Percentiles rank a stretch among this genome's conserved stretches.
These are phyloP conservation scores for Ceratocystis papillata DNA, from an alignment of 2,329 filamentous ascomycete genomes.

Conservation along the genomic window DNA sequence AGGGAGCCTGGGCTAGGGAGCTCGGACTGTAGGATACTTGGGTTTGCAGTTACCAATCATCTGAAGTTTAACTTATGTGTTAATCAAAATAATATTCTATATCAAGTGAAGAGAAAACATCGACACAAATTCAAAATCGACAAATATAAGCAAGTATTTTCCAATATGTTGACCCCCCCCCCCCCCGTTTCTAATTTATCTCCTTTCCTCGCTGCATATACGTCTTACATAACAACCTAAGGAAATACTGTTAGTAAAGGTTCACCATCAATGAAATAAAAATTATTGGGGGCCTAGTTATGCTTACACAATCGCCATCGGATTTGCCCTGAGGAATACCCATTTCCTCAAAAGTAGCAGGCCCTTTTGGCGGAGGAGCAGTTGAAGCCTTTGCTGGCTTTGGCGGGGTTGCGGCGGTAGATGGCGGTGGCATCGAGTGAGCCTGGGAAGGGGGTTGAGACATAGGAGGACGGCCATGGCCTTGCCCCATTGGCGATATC, in stretches of 20 bases:
- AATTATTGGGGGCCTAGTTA: background rate
- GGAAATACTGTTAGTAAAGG: conserved; percentile 9
- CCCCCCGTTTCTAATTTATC: background rate
- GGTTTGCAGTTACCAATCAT: background rate
- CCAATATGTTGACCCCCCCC: conserved; percentile 3
- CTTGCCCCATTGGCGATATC: conserved; percentile 28
- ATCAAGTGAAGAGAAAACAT: background rate
- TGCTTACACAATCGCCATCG: conserved; percentile 80
- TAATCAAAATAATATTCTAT: conserved; percentile 2
- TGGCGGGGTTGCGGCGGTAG: conserved; percentile 30
- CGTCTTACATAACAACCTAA: conserved; percentile 2
- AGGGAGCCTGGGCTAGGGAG: too few relatives aligned
- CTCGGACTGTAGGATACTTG: too few relatives aligned
- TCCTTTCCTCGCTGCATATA: background rate
- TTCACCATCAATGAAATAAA: background rate
- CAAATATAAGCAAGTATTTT: background rate
- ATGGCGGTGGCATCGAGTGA: background rate
- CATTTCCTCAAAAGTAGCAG: conserved; percentile 97
- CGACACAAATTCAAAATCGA: background rate
- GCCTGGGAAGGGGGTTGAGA: conserved; percentile 27
- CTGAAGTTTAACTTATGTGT: background rate
- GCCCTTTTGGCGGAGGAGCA: conserved; percentile 55
- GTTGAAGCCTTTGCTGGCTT: conserved; percentile 35
- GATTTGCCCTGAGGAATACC: conserved; percentile 75
- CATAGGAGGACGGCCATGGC: conserved; percentile 26